Evolutionary conservation across 306 rosid species (phyloP), one percentile per base, ranked within the genome.

Genomic region (Arachis stenosperma): DNA sequence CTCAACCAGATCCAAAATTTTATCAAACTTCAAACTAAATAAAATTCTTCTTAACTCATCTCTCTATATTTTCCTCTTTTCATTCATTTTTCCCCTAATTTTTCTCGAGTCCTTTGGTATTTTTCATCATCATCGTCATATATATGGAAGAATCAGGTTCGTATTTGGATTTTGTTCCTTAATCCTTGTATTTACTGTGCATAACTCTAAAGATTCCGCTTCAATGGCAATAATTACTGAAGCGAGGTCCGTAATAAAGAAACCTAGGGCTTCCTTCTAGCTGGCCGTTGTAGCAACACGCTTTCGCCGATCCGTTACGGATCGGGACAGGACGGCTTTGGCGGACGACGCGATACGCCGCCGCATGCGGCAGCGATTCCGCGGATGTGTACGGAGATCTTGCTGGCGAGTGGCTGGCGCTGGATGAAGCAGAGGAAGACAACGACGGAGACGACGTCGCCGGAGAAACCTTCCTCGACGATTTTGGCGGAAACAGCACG

Each of bases 401-500:
- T 41, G 80, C 67, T 44, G 80, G 77, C 57, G 87, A 75, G 29
- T 5, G 66, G 6, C 75, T 74, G 61, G 82, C 75, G 75, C 87
- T 87, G 33, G 90, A 80, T 1, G 84, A 63, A 0, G 54, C 5
- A 4, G 54, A 48, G 4, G 81, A 47, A 0, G 91, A 83, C 0
- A 91, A 85, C 77, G 76, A 48, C 29, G 81, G 41, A 0, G 91
- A 81, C 0, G 96, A 86, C 74, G 74, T 52, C 54, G 85, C 59
- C 1, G 97, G 86, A 30, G 95, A 89, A 40, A 71, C 73, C 43
- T 86, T 81, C 67, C 85, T 80, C 9, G 55, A 27, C 71, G 96
- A 83, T 27, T 67, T 87, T 44, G 87, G 85, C 29, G 87, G 88
- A 40, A 74, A 77, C 0, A 93, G 88, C 73, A 89, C 55, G 17